These are phyloP conservation scores for Circinella minor DNA, from an alignment of 371 early-diverging fungal genomes.

Conservation along the genomic window DNA sequence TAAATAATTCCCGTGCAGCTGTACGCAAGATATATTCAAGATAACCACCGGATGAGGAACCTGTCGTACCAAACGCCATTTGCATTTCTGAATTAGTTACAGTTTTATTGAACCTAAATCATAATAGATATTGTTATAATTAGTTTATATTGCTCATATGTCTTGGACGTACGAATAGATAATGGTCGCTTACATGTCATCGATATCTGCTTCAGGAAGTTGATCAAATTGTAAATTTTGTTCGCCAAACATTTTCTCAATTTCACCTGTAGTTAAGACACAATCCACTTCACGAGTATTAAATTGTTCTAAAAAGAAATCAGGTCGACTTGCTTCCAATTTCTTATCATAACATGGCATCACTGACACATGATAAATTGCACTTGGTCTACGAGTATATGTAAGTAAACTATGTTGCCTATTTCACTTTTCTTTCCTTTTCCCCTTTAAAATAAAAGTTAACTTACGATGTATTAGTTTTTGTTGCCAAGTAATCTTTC, in stretches of 20 bases:
- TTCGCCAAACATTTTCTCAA: constrained; percentile 83
- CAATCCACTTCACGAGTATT: constrained; percentile 92
- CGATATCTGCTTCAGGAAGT: constrained; percentile 57
- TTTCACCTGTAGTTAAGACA: constrained; percentile 87
- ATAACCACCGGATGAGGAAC: constrained; percentile 91
- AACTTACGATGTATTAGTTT: constrained; percentile 57
- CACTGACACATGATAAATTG: constrained; percentile 89
- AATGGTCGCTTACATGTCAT: constrained; percentile 45
- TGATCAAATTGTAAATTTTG: constrained; percentile 51
- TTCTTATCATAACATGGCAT: constrained; percentile 99
- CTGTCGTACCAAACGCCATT: constrained; percentile 63
- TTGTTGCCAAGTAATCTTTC: constrained; percentile 78
- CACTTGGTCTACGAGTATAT: constrained; percentile 53
- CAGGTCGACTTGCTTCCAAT: constrained; percentile 92
- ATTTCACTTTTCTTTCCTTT: too few species aligned
- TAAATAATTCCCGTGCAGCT: constrained; percentile 81
- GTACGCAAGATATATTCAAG: constrained; percentile 84
- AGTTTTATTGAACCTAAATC: constrained; percentile 47
- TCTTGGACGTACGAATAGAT: background rate
- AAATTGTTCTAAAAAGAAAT: constrained; percentile 83
- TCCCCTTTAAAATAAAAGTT: too few species aligned
- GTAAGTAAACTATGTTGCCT: too few species aligned
- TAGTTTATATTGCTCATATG: background rate
- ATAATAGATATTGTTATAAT: background rate
- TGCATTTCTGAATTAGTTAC: constrained; percentile 44